Percentiles rank a stretch among this genome's conserved stretches.
Conservation (phyloP, 495 filamentous ascomycete genomes). For the Talaromyces nanjingensis region DNA sequence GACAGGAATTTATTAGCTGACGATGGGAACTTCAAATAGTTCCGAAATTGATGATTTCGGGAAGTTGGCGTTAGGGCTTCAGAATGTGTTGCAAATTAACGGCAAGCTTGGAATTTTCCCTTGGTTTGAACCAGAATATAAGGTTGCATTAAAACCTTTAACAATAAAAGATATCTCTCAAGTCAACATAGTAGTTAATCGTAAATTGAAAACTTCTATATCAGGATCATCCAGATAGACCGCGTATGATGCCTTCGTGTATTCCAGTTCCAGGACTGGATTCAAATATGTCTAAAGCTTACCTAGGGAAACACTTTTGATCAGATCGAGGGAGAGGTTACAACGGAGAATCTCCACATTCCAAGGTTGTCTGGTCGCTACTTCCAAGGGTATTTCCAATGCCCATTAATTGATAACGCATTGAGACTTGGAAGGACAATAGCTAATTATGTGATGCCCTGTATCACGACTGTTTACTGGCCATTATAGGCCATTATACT, state of each 20-base stretch:
- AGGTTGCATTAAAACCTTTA: not conserved
- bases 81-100: not conserved
- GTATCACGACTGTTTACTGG: no score
- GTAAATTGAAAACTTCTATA: not conserved
- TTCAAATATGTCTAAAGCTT: not conserved
- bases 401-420: no score
- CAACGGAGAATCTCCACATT: not conserved
- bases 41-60: not conserved
- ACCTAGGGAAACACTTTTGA: not conserved
- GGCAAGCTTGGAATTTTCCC: no score
- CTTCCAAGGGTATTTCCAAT: no score
- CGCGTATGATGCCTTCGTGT: not conserved
- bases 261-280: no score
- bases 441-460: no score
- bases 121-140: no score
- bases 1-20: not conserved
- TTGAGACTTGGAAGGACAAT: no score
- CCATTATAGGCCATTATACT: no score
- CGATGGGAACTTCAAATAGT: not conserved
- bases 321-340: not conserved
- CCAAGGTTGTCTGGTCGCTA: not conserved
- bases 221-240: not conserved
- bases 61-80: not conserved
- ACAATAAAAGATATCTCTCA: not conserved
- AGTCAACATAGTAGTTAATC: not conserved